Evolutionary conservation across 2,329 filamentous ascomycete genomes (phyloP), one percentile per base, ranked within the genome.

Genomic region (Leptographium galeiforme): DNA sequence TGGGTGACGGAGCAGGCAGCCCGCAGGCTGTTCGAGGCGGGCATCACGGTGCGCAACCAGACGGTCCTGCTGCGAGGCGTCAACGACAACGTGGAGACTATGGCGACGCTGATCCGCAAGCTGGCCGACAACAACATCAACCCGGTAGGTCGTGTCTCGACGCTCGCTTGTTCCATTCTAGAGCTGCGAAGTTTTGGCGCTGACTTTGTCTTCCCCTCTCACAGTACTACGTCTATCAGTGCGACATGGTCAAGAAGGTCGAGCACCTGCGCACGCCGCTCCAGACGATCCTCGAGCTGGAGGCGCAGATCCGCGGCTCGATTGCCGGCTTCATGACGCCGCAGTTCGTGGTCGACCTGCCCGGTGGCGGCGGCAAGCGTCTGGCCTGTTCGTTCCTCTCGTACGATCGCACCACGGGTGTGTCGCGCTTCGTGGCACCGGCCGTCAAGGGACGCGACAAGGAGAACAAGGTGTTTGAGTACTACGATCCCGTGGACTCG

Each of bases 161-260:
- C 2, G 5, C n/a, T 25, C 5, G 25, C 25, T 25, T 25, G 25
- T 2, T 5, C 25, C 25, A 25, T 25, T 25, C 25, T 25, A 5
- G 25, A 25, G 25, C 5, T 25, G 2, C 5, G 5, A 25, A 3
- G 25, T 25, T 25, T 5, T 25, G 25, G 5, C 25, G 25, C 25
- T 25, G 25, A 25, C 25, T 25, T 25, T 25, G 25, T 3, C 12
- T 16, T 14, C 19, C 39, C 40, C 41, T 34, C 32, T 36, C 18
- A 41, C 58, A 79, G 74, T 84, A 84, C 63, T 84, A 84, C 59
- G 74, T 84, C 51, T 84, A 84, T 63, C 79, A 82, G 61, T 77
- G 76, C 48, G 81, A 84, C 62, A 78, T 84, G 73, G 77, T 82
- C 10, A 64, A 69, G 33, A 76, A 73, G 46, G 70, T 79, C 2